A percentile compares a stretch with the other conserved stretches of the same genome.
Evolutionary conservation across 2,329 filamentous ascomycete species (phyloP).

Genomic region (Hypoxylon sp.): DNA sequence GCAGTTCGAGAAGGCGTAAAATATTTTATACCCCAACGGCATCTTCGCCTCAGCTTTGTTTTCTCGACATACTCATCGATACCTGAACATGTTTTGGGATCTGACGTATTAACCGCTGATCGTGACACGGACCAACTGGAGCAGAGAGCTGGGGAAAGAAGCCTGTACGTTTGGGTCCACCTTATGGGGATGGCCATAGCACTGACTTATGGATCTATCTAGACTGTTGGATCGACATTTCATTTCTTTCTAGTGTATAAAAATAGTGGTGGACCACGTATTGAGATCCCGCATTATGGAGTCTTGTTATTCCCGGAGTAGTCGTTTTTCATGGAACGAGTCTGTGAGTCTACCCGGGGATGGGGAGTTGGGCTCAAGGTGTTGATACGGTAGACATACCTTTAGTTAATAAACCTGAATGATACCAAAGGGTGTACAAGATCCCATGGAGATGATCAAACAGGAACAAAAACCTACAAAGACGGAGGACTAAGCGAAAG

Average conservation of each 20-base stretch:
- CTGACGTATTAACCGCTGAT: slow-evolving; percentile 28
- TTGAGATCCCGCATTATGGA: slow-evolving; percentile 10
- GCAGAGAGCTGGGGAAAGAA: slow-evolving; percentile 4
- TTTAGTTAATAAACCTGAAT: neutral
- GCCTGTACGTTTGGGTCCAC: slow-evolving; percentile 18
- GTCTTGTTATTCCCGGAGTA: neutral
- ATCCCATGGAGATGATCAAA: neutral
- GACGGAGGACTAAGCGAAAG: slow-evolving; percentile 16
- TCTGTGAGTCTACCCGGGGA: too few species aligned
- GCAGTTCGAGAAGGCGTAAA: slow-evolving; percentile 16
- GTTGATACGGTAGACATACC: too few species aligned
- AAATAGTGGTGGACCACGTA: slow-evolving; percentile 13
- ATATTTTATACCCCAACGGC: slow-evolving; percentile 7
- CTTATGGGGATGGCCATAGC: slow-evolving; percentile 19
- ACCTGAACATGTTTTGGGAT: slow-evolving; percentile 18
- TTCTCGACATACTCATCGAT: slow-evolving; percentile 7
- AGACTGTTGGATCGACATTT: slow-evolving; percentile 7
- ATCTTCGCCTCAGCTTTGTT: slow-evolving; percentile 13
- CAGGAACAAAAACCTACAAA: slow-evolving; percentile 16
- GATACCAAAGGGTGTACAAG: neutral
- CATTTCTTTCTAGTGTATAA: neutral
- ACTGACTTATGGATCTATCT: slow-evolving; percentile 20
- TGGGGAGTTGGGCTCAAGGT: too few species aligned
- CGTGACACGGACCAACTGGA: slow-evolving; percentile 20
- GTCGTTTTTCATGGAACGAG: neutral